These are phyloP conservation scores for Sideroxylon spinosum DNA, from an alignment of 179 eudicot genomes.

Conservation along the genomic window DNA sequence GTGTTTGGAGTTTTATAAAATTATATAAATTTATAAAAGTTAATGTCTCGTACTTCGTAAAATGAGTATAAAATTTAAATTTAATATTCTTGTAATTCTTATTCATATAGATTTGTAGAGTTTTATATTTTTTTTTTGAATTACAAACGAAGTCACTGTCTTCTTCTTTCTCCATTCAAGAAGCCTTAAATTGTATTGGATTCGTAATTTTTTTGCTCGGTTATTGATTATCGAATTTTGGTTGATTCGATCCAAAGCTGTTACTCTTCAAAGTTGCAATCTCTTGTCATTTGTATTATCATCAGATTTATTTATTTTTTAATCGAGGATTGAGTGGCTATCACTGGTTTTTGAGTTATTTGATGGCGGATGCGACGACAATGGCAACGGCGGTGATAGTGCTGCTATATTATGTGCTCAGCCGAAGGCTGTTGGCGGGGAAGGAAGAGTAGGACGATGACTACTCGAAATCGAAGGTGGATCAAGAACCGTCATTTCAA, in stretches of 20 bases:
- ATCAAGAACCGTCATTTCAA: too few species aligned
- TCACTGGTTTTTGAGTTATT: conserved; percentile 12
- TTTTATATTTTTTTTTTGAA: too few species aligned
- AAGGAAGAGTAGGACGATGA: conserved; percentile 38
- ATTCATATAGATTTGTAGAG: too few species aligned
- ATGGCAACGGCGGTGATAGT: conserved; percentile 78
- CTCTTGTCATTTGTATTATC: background rate
- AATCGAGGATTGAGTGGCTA: background rate
- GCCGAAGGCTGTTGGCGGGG: conserved; percentile 39
- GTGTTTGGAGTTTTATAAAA: too few species aligned
- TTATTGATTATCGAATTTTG: background rate
- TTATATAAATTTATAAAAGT: too few species aligned
- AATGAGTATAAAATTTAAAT: too few species aligned
- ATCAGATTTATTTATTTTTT: background rate
- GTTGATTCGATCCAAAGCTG: background rate
- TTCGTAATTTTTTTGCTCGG: background rate
- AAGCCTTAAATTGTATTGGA: background rate
- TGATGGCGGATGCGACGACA: conserved; percentile 65
- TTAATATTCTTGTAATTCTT: too few species aligned
- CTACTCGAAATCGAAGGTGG: conserved; percentile 39
- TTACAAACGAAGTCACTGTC: too few species aligned
- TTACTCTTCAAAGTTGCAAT: background rate
- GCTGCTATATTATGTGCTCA: conserved; percentile 50
- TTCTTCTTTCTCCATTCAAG: background rate
- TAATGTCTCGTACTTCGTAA: too few species aligned